A percentile compares a stretch with the other conserved stretches of the same genome.
phyloP scores from a whole-genome alignment of 176 grass and related monocot species.

The Thalia dealbata region DNA sequence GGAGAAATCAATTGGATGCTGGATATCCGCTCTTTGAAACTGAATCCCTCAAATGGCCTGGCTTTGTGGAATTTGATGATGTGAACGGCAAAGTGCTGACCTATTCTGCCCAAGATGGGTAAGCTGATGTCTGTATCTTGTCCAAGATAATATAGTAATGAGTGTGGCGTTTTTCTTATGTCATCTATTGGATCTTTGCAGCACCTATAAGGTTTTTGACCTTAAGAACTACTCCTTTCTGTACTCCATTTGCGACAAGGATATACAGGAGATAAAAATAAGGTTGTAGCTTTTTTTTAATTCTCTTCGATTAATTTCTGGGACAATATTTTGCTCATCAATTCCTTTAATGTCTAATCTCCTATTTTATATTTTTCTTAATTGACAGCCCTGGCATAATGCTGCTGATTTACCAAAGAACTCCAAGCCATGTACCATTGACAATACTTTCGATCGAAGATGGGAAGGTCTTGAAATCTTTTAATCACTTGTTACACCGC shows the following conservation, averaged over 20 bases:
- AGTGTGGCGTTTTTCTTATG: neutral
- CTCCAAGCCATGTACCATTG: constrained; percentile 39
- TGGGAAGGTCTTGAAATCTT: constrained; percentile 48
- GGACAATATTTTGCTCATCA: neutral
- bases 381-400: constrained; percentile 57
- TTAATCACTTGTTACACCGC: constrained; percentile 48
- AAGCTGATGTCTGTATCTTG: constrained; percentile 3
- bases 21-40: constrained; percentile 69
- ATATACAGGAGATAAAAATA: constrained; percentile 75
- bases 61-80: constrained; percentile 83
- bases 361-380: neutral
- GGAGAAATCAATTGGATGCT: constrained; percentile 49
- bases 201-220: constrained; percentile 79
- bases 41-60: constrained; percentile 69
- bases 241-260: constrained; percentile 57
- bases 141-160: neutral
- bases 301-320: neutral
- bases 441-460: constrained; percentile 60
- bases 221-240: constrained; percentile 69
- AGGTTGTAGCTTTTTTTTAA: constrained; percentile 27
- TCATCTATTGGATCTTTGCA: constrained; percentile 32
- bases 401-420: constrained; percentile 51
- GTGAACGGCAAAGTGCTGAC: constrained; percentile 74
- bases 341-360: constrained; percentile 13
- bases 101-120: constrained; percentile 60